Conservation (phyloP, 352 stramenopile genomes). For the Thraustochytrium striatum region DNA sequence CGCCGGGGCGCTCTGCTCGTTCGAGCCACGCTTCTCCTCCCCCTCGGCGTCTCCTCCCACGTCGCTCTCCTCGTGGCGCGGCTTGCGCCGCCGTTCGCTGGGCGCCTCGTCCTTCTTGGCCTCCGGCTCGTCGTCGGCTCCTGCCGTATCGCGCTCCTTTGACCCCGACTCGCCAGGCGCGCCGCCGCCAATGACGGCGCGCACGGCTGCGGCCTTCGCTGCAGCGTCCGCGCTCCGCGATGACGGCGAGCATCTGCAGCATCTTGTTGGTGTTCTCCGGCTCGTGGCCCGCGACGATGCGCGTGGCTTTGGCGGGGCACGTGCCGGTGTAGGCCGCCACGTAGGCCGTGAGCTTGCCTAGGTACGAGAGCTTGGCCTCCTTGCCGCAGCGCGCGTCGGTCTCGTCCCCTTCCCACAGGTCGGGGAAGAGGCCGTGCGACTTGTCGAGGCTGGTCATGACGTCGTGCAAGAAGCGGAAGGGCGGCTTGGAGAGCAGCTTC, state of each 20-base stretch:
- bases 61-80: constrained; percentile 42
- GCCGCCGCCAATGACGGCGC: constrained; percentile 45
- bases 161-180: neutral
- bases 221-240: constrained; percentile 64
- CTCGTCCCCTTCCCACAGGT: constrained; percentile 75
- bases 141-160: no score
- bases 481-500: constrained; percentile 89
- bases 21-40: neutral
- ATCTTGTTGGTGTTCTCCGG: constrained; percentile 87
- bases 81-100: constrained; percentile 12
- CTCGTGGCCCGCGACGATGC: constrained; percentile 86
- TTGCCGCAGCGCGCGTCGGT: constrained; percentile 86
- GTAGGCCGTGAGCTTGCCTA: constrained; percentile 80
- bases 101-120: constrained; percentile 2
- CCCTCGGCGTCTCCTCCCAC: constrained; percentile 41
- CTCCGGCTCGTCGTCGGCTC: neutral
- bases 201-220: constrained; percentile 67
- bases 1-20: neutral
- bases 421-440: constrained; percentile 76
- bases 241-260: constrained; percentile 78
- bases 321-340: constrained; percentile 78
- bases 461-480: constrained; percentile 93
- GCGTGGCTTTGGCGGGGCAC: constrained; percentile 75
- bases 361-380: constrained; percentile 80
- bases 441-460: constrained; percentile 79